Percentiles rank a stretch among this genome's conserved stretches.
These are phyloP conservation scores for Eremochloa ophiuroides DNA, from an alignment of 176 grass and related monocot genomes.

Conservation along the genomic window DNA sequence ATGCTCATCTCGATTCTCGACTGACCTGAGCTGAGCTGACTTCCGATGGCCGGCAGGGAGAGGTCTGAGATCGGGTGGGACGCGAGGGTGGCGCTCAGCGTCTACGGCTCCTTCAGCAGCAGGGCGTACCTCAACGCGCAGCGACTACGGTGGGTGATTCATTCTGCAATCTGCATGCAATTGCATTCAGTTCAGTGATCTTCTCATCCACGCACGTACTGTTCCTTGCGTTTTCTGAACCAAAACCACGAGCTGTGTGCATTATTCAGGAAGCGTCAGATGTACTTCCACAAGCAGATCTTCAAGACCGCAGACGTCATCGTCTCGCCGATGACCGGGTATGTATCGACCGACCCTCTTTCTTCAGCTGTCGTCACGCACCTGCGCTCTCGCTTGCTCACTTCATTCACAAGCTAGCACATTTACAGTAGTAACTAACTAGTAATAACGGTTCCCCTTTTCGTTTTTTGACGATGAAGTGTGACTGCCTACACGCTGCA, in stretches of 20 bases:
- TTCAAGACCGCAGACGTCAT: conserved; percentile 91
- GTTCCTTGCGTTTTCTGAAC: background rate
- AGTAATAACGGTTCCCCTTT: no score
- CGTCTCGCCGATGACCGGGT: conserved; percentile 97
- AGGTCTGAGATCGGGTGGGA: conserved; percentile 83
- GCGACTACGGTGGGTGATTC: conserved; percentile 58
- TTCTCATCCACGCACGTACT: no score
- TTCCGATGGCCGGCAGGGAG: conserved; percentile 24
- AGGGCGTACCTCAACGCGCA: conserved; percentile 90
- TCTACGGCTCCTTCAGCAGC: conserved; percentile 89
- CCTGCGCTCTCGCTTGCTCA: background rate
- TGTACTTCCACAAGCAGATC: conserved; percentile 86
- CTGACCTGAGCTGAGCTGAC: no score
- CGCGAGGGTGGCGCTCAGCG: conserved; percentile 61
- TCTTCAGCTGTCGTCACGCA: background rate
- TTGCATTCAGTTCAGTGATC: background rate
- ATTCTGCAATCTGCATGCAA: no score
- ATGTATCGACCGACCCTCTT: background rate
- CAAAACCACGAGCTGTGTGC: background rate
- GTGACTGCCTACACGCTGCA: conserved; percentile 86
- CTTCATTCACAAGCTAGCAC: no score
- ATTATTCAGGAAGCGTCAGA: conserved; percentile 76
- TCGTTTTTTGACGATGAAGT: conserved; percentile 18
- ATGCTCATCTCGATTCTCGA: no score
- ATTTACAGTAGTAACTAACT: no score